Conservation (phyloP, 2,329 filamentous ascomycete species). For the Nannizziopsis barbatae region DNA sequence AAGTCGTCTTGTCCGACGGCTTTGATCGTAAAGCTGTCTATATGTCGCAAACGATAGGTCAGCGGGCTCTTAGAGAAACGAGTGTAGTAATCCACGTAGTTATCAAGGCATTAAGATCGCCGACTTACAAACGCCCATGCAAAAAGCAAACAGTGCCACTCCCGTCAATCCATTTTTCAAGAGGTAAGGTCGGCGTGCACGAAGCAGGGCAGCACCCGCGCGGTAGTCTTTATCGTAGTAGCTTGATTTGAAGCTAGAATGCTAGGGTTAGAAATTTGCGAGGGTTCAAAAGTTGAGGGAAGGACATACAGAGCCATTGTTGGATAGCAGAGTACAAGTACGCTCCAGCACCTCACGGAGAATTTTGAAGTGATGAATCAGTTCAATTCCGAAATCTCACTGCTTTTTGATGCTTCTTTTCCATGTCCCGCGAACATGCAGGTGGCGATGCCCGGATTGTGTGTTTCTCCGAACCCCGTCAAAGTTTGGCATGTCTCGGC, state of each 20-base stretch:
- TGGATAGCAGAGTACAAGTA: neutral
- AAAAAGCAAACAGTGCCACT: conserved; percentile 59
- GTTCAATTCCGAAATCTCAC: no score
- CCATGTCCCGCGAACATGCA: no score
- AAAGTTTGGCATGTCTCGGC: no score
- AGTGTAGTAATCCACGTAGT: neutral
- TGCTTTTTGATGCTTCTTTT: no score
- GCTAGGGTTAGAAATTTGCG: conserved; percentile 5
- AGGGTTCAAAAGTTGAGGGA: neutral
- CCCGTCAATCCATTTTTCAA: conserved; percentile 81
- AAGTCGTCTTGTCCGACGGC: conserved; percentile 95
- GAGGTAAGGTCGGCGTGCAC: conserved; percentile 82
- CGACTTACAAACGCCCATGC: conserved; percentile 81
- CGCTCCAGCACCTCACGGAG: no score
- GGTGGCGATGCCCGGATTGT: no score
- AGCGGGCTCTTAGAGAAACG: neutral
- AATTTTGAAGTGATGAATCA: no score
- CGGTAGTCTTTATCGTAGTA: conserved; percentile 88
- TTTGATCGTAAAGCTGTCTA: conserved; percentile 59
- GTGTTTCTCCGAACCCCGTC: no score
- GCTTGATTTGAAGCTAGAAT: conserved; percentile 53
- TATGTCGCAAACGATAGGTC: conserved; percentile 22
- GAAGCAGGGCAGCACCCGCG: conserved; percentile 78
- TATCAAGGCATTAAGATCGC: neutral
- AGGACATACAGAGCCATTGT: conserved; percentile 14